Percentiles rank a stretch among this genome's conserved stretches.
These are phyloP conservation scores for Xerocomellus dryophilus DNA, from an alignment of 768 basidiomycete genomes.

Conservation along the genomic window DNA sequence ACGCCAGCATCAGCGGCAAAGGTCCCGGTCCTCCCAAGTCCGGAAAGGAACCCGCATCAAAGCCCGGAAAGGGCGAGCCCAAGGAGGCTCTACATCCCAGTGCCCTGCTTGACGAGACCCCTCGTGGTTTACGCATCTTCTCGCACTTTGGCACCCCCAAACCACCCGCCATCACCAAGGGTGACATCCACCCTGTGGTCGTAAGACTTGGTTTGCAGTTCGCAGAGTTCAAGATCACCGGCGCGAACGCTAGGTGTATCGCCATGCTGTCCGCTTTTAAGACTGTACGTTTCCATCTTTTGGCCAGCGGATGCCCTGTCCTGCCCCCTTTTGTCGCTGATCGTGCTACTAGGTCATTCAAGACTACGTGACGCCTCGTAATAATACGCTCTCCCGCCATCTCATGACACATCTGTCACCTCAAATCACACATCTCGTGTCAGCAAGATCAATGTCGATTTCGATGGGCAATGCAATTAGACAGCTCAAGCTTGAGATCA, in stretches of 20 bases:
- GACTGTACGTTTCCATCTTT: conserved; percentile 51
- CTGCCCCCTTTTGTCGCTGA: conserved; percentile 1
- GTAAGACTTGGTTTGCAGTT: conserved; percentile 86
- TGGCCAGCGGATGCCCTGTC: not conserved
- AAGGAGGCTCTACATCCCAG: conserved; percentile 31
- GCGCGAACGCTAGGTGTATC: conserved; percentile 94
- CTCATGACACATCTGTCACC: conserved; percentile 89
- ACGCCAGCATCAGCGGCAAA: conserved; percentile 21
- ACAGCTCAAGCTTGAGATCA: conserved; percentile 94
- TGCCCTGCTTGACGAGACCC: conserved; percentile 34
- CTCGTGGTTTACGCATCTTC: conserved; percentile 74
- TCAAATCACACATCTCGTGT: conserved; percentile 87
- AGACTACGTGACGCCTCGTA: conserved; percentile 83
- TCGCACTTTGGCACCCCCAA: conserved; percentile 83
- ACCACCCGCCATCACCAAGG: conserved; percentile 51
- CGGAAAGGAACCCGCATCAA: conserved; percentile 20
- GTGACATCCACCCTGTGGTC: conserved; percentile 89
- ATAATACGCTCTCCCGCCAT: conserved; percentile 86
- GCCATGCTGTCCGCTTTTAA: conserved; percentile 90
- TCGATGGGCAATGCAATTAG: conserved; percentile 95
- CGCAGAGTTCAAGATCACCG: conserved; percentile 87
- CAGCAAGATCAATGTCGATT: conserved; percentile 85
- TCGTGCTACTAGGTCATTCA: conserved; percentile 67
- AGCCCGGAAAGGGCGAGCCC: conserved; percentile 22
- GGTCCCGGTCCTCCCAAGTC: conserved; percentile 22